Conservation (phyloP, 208 protist genomes). For the Vickermania ingenoplastis region DNA sequence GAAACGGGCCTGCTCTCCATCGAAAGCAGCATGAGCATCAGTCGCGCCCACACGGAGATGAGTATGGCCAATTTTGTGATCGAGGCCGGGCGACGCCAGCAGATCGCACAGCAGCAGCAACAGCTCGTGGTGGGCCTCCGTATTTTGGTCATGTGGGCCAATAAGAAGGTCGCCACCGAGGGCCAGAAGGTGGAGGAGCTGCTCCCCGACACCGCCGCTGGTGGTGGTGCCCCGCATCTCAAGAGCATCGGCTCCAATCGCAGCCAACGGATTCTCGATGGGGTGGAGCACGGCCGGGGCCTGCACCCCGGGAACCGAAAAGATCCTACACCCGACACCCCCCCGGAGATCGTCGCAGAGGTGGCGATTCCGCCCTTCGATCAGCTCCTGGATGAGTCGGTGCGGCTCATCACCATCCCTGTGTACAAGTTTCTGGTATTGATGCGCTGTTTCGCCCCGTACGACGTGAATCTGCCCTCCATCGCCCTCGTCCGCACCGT, state of each 20-base stretch:
- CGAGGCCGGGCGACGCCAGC: neutral
- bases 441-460: slow-evolving; percentile 32
- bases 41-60: neutral
- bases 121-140: slow-evolving; percentile 5
- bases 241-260: neutral
- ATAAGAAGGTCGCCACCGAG: neutral
- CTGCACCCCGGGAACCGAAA: neutral
- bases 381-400: slow-evolving; percentile 4
- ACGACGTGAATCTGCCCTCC: slow-evolving; percentile 13
- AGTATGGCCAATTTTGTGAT: slow-evolving; percentile 1
- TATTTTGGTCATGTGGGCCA: slow-evolving; percentile 13
- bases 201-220: neutral
- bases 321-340: neutral
- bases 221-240: neutral
- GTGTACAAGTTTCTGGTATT: slow-evolving; percentile 47
- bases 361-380: slow-evolving; percentile 6
- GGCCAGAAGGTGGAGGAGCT: slow-evolving; percentile 12
- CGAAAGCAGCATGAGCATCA: neutral
- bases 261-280: neutral
- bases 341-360: slow-evolving; percentile 8
- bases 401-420: slow-evolving; percentile 17
- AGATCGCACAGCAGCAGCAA: neutral
- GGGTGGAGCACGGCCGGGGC: slow-evolving; percentile 1
- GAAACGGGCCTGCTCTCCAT: neutral
- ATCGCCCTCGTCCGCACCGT: slow-evolving; percentile 33